Conservation (phyloP, 2,329 filamentous ascomycete species). For the Pestalotiopsis sp. region DNA sequence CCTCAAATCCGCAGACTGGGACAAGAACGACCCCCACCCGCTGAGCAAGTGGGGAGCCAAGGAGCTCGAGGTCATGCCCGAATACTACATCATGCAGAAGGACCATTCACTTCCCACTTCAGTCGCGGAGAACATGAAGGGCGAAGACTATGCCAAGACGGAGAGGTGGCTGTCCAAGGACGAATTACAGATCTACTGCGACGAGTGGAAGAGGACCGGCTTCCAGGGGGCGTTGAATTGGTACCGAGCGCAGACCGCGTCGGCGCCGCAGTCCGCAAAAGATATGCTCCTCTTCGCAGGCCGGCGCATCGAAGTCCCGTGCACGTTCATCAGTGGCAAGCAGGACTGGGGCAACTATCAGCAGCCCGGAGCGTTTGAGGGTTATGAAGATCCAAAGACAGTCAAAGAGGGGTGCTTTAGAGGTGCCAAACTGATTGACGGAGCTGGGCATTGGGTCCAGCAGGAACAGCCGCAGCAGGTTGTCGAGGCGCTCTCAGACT, state of each 20-base stretch:
- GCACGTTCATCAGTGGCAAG: conserved; percentile 62
- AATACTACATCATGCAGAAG: conserved; percentile 70
- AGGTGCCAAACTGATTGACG: conserved; percentile 55
- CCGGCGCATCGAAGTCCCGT: conserved; percentile 62
- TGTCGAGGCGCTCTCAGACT: conserved; percentile 22
- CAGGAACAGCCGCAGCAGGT: conserved; percentile 65
- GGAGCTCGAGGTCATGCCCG: conserved; percentile 62
- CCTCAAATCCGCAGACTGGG: conserved; percentile 67
- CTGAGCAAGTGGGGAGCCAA: conserved; percentile 58
- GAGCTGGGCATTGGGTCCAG: conserved; percentile 71
- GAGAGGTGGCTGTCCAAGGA: conserved; percentile 59
- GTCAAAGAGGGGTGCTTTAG: conserved; percentile 52
- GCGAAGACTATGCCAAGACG: conserved; percentile 45
- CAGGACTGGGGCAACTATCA: conserved; percentile 72
- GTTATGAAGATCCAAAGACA: conserved; percentile 45
- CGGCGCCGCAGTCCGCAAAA: conserved; percentile 40
- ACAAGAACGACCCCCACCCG: conserved; percentile 53
- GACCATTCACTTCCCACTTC: conserved; percentile 60
- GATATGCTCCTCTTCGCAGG: conserved; percentile 64
- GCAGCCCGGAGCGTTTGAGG: conserved; percentile 64
- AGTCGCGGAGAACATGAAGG: conserved; percentile 56
- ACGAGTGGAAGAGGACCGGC: conserved; percentile 62
- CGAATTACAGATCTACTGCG: conserved; percentile 61
- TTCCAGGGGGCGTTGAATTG: conserved; percentile 71
- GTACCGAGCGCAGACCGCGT: conserved; percentile 63